phyloP scores from a whole-genome alignment of 148 eudicot genomes.

The Rheum nobile region DNA sequence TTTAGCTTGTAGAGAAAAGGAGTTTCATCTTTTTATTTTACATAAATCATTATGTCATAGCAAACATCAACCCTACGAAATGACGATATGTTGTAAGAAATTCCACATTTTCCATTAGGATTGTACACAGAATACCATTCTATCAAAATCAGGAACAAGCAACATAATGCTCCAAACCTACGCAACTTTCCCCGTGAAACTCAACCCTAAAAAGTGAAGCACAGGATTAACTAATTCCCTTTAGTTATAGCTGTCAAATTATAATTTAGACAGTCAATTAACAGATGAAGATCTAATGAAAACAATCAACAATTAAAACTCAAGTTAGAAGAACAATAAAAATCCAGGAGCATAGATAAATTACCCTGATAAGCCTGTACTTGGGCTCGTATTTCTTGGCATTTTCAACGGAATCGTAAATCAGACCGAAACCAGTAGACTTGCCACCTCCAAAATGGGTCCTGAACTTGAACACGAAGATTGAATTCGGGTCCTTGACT shows the following conservation, averaged over 20 bases:
- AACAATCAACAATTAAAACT: neutral
- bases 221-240: neutral
- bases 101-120: no score
- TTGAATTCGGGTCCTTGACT: conserved; percentile 31
- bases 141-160: neutral
- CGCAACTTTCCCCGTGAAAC: neutral
- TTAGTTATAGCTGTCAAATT: neutral
- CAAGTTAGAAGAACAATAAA: neutral
- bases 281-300: neutral
- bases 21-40: neutral
- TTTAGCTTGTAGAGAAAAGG: neutral
- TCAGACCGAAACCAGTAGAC: conserved; percentile 45
- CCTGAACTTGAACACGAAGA: conserved; percentile 45
- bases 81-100: neutral
- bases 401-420: conserved; percentile 49
- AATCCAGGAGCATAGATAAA: neutral
- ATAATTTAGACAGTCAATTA: neutral
- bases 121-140: neutral
- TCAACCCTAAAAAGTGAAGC: neutral
- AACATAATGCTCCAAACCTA: neutral
- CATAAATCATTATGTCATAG: neutral
- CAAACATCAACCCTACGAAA: neutral
- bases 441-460: conserved; percentile 60
- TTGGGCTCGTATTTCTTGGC: conserved; percentile 46
- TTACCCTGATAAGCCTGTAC: conserved; percentile 45